Evolutionary conservation across 306 rosid species (phyloP), one percentile per base, ranked within the genome.

Genomic region (Carpinus fangiana): DNA sequence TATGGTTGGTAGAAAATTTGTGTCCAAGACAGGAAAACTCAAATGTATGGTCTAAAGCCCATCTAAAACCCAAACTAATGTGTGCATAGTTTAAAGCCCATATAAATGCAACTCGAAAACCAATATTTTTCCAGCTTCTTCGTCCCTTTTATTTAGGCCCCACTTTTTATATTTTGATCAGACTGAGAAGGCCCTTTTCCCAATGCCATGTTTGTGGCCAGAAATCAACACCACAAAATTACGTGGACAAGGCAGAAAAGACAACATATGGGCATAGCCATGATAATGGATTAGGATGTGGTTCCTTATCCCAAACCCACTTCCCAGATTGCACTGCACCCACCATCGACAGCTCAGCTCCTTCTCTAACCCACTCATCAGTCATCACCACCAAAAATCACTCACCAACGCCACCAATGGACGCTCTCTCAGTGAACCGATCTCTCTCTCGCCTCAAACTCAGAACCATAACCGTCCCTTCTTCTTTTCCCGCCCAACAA

Each of bases 381-480:
- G 12, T 12, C 48, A 31, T 74, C 16, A 4, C 20, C 2, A 0
- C 26, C 23, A 8, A 16, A 0, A 3, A 36, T 43, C 43, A 34
- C 1, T 20, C 18, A 8, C 41, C 23, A 75, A 1, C 73, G 17
- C 3, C 71, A 66, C 41, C 82, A 72, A 92, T 94, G 98, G 97
- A 94, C 20, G 85, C 97, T 68, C 60, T 94, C 1, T 81, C 90
- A 76, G 26, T 87, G 0, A 81, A 85, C 71, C 91, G 90, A 21
- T 86, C 96, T 50, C 78, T 86, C 88, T 79, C 96, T 69, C 84
- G 83, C 89, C 82, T 89, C 83, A 88, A 78, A 48, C 80, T 48
- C 56, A 20, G 59, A 26, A 52, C 83, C 11, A 12, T 59, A 26
- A 52, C 83, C 11, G 9, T 59, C 53, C 65, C 72, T 73, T 75